Evolutionary conservation across 345 rosid genomes (phyloP), one percentile per base, ranked within the genome.

Genomic region (Trapa bicornis): DNA sequence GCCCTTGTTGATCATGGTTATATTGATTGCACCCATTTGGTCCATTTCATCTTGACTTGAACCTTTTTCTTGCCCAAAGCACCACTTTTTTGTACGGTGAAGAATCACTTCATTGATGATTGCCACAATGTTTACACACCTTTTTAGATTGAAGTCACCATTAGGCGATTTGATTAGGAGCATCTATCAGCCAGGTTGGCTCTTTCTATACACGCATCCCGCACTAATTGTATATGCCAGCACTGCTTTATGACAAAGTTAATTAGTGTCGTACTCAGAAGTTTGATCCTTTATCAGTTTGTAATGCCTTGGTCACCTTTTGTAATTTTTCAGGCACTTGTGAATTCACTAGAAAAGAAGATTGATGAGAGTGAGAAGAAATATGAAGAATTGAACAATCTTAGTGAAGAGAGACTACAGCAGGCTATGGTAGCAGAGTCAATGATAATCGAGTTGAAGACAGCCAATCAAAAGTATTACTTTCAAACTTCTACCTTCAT

Each of bases 361-460:
- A 78, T 88, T 70, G 90, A 84, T 72, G 95, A 90, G 78, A 83
- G 89, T 68, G 96, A 90, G 86, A 88, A 76, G 71, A 88, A 87
- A 75, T 84, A 84, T 76, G 86, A 83, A 74, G 97, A 91, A 80
- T 78, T 89, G 37, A 88, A 71, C 75, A 87, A 77, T 78, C 77
- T 87, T 38, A 81, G 96, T 70, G 94, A 93, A 73, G 91, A 88
- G 75, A 79, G 96, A 67, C 75, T 86, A 78, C 84, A 84, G 80
- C 95, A 91, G 78, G 88, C 82, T 68, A 37, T 72, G 78, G 91
- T 82, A 6, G 95, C 99, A 39, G 97, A 94, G 80, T 73, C 86
- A n/a, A 88, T 83, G 80, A 78, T 88, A 66, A 92, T 91, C 72
- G 95, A 91, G 73, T 75, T 87, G 70, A 91, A 94, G 87, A 87